A percentile compares a stretch with the other conserved stretches of the same genome.
phyloP scores from a whole-genome alignment of 2,329 filamentous ascomycete genomes.

The Aspergillus aculeatus region DNA sequence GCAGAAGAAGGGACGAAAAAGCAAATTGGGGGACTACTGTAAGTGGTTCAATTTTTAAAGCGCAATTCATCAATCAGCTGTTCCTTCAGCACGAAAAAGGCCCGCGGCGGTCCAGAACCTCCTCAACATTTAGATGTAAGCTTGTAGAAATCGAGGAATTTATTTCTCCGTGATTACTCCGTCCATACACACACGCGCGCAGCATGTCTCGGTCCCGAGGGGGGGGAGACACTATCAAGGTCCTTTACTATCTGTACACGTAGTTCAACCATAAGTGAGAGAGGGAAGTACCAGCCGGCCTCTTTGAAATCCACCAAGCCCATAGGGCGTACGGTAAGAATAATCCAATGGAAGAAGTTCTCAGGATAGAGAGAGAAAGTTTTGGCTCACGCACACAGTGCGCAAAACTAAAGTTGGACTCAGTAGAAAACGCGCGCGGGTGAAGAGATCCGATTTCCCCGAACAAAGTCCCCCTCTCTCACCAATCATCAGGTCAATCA shows the following conservation, averaged over 20 bases:
- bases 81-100: not conserved
- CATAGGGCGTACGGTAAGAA: too few species aligned
- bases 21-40: not conserved
- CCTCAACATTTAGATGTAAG: not conserved
- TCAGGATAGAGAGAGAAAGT: too few species aligned
- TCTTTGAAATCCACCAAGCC: too few species aligned
- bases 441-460: not conserved
- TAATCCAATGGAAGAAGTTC: too few species aligned
- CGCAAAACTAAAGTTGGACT: not conserved
- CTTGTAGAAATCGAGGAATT: not conserved
- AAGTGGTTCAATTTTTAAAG: too few species aligned
- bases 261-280: too few species aligned
- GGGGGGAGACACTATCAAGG: too few species aligned
- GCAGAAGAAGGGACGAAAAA: not conserved
- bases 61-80: too few species aligned
- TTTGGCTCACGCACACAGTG: not conserved
- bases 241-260: too few species aligned
- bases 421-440: not conserved
- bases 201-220: too few species aligned
- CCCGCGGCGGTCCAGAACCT: not conserved
- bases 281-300: too few species aligned
- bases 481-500: not conserved
- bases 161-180: constrained; percentile 10
- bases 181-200: not conserved
- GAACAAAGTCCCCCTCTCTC: not conserved